Conservation (phyloP, 2,329 filamentous ascomycete species). For the Gaeumannomyces tritici region DNA sequence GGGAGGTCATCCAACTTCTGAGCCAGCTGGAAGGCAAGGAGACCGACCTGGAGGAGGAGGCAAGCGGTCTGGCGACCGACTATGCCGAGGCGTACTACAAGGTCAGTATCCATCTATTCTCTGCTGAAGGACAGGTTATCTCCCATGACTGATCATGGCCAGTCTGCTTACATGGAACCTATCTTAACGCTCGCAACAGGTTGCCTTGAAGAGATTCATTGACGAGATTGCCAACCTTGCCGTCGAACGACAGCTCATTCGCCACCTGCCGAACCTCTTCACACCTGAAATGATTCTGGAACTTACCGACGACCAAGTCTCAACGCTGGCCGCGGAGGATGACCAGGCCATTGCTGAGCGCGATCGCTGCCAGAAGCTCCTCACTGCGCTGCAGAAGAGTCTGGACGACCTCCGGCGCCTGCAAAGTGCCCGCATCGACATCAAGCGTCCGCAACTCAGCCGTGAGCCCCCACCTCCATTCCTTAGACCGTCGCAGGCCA, state of each 20-base stretch:
- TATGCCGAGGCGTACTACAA: slow-evolving; percentile 36
- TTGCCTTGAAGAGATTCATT: slow-evolving; percentile 15
- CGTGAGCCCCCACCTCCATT: no score
- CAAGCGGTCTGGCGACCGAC: slow-evolving; percentile 26
- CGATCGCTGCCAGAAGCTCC: slow-evolving; percentile 14
- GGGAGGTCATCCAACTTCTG: neutral
- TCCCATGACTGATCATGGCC: neutral
- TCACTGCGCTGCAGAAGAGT: slow-evolving; percentile 11
- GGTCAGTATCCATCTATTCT: slow-evolving; percentile 9
- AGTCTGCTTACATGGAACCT: neutral
- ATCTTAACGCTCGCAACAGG: slow-evolving; percentile 9
- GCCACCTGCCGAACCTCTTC: slow-evolving; percentile 12
- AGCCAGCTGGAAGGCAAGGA: slow-evolving; percentile 10
- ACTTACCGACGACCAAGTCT: slow-evolving; percentile 10
- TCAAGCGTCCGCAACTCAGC: no score
- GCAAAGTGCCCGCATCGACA: slow-evolving; percentile 2
- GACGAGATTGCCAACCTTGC: slow-evolving; percentile 16
- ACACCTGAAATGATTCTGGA: slow-evolving; percentile 11
- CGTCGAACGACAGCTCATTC: slow-evolving; percentile 15
- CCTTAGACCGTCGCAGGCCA: no score
- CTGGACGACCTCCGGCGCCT: slow-evolving; percentile 8
- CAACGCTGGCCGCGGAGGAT: slow-evolving; percentile 13
- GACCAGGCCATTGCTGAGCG: slow-evolving; percentile 10
- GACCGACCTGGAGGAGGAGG: slow-evolving; percentile 24
- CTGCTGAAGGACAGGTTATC: no score